phyloP scores from a whole-genome alignment of 345 rosid species.

The Salix purpurea region DNA sequence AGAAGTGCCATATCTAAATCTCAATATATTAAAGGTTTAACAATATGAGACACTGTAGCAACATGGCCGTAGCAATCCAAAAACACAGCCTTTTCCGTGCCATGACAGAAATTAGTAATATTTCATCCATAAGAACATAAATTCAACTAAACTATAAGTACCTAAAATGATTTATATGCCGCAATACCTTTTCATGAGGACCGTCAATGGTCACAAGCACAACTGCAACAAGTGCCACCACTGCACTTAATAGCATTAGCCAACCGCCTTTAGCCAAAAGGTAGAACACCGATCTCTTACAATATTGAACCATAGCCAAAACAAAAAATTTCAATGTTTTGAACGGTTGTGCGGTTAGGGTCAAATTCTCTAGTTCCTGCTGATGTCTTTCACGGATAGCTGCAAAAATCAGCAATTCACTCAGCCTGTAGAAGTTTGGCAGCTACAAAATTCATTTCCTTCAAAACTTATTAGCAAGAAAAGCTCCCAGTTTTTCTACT shows the following conservation, averaged over 20 bases:
- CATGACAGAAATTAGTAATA: background rate
- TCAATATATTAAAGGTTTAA: background rate
- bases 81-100: background rate
- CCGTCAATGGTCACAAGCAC: slow-evolving; percentile 72
- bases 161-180: background rate
- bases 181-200: slow-evolving; percentile 78
- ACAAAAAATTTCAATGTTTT: slow-evolving; percentile 66
- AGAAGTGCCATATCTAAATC: background rate
- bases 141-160: background rate
- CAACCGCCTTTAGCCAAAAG: slow-evolving; percentile 68
- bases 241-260: slow-evolving; percentile 52
- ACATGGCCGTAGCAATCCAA: background rate
- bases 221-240: slow-evolving; percentile 36
- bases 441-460: background rate
- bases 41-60: background rate
- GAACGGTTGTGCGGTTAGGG: slow-evolving; percentile 63
- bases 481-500: background rate
- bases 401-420: slow-evolving; percentile 23
- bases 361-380: slow-evolving; percentile 64
- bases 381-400: slow-evolving; percentile 58
- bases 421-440: background rate
- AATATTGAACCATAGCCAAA: slow-evolving; percentile 55
- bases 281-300: slow-evolving; percentile 43
- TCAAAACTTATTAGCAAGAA: background rate
- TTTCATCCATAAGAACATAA: background rate